Evolutionary conservation across 169 alveolate genomes (phyloP), one percentile per base, ranked within the genome.

Genomic region (Besnoitia besnoiti): DNA sequence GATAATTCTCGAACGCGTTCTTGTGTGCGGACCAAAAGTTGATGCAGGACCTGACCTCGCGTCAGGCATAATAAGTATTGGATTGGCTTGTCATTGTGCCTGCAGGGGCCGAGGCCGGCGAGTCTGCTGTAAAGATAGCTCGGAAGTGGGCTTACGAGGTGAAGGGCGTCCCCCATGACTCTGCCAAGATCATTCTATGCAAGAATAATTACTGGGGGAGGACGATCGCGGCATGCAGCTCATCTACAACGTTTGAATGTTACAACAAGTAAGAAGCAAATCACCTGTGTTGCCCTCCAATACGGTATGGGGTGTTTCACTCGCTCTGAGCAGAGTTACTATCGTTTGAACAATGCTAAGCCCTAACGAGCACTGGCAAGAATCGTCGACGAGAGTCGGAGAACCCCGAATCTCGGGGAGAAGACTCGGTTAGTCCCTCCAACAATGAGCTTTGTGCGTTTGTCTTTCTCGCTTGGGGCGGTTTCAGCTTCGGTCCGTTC

Each of bases 81-180:
- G 4, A 12, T 35, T 5, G 27, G 59, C 89, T 35, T 42, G 62
- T 82, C 19, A 49, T 82, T 89, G 39, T 35, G 12, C 47, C 8
- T n/a, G 85, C 51, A 92, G 95, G 95, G 0, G 92, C 95, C 46
- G 95, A 93, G 93, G 99, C 98, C 12, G 98, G 98, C 42, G 99
- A 98, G 93, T 96, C 98, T 0, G 99, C 99, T 47, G 95, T 97
- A 77, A 98, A 98, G 94, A 89, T 97, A 39, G 98, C 98, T 8
- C 97, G 99, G 89, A 96, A 98, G 93, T 98, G 99, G 99, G 99
- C 98, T 21, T 98, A 98, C 92, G 98, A 95, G 35, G 97, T 96
- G 75, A 98, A 98, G 94, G 97, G 97, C 40, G 95, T 97, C 40
- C 98, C 97, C 8, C 96, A 96, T 59, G 94, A 97, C 93, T 16